A percentile compares a stretch with the other conserved stretches of the same genome.
These are phyloP conservation scores for Monilinia laxa DNA, from an alignment of 2,329 filamentous ascomycete genomes.

Conservation along the genomic window DNA sequence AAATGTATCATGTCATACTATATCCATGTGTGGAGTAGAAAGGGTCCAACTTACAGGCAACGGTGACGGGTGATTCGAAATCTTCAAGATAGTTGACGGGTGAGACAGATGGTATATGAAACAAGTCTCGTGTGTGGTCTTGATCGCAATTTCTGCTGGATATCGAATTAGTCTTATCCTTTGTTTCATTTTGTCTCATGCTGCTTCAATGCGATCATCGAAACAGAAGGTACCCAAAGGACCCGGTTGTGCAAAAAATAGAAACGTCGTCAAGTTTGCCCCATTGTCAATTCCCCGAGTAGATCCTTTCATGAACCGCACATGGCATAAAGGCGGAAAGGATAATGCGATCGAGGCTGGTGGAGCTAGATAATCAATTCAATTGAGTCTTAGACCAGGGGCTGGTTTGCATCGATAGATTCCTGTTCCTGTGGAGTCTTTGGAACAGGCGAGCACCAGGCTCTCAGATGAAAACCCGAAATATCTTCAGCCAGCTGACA, in stretches of 20 bases:
- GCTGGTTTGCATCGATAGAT: background rate
- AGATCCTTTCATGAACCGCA: slow-evolving; percentile 30
- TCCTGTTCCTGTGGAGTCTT: slow-evolving; percentile 5
- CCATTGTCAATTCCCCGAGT: slow-evolving; percentile 24
- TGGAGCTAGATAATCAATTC: slow-evolving; percentile 20
- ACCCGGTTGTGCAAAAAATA: slow-evolving; percentile 31
- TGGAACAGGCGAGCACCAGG: slow-evolving; percentile 28
- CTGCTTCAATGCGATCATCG: slow-evolving; percentile 30
- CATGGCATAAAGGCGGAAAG: slow-evolving; percentile 28
- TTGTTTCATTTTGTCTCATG: slow-evolving; percentile 24
- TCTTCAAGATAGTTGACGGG: slow-evolving; percentile 21
- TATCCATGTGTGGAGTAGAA: slow-evolving; percentile 32
- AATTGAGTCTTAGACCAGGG: background rate
- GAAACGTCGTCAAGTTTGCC: slow-evolving; percentile 24
- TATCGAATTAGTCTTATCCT: slow-evolving; percentile 28
- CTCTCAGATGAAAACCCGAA: background rate
- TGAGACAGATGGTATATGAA: slow-evolving; percentile 30
- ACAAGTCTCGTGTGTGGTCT: slow-evolving; percentile 29
- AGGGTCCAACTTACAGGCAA: slow-evolving; percentile 33
- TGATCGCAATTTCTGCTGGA: slow-evolving; percentile 28
- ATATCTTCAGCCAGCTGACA: slow-evolving; percentile 30
- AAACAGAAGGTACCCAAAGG: slow-evolving; percentile 30
- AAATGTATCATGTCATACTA: slow-evolving; percentile 28
- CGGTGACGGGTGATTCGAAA: slow-evolving; percentile 2
- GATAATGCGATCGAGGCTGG: slow-evolving; percentile 30